Conservation (phyloP, 2,329 filamentous ascomycete species). For the Monascus ruber region DNA sequence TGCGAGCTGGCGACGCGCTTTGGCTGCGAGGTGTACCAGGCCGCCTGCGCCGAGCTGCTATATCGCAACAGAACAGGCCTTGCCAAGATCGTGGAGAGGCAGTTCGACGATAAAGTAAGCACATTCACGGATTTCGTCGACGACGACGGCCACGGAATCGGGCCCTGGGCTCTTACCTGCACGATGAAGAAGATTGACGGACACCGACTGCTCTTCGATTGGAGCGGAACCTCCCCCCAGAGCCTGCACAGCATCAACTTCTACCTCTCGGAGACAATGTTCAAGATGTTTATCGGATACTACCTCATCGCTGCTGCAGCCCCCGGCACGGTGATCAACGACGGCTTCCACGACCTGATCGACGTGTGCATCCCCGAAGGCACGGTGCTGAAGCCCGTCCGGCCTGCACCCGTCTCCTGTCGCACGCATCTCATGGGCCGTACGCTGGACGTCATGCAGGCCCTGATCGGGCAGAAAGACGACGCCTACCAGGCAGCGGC, state of each 20-base stretch:
- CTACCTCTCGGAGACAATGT: constrained; percentile 39
- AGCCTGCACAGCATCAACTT: constrained; percentile 38
- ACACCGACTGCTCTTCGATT: constrained; percentile 37
- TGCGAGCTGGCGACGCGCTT: constrained; percentile 37
- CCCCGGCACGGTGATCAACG: constrained; percentile 39
- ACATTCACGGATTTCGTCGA: constrained; percentile 41
- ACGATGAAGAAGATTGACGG: constrained; percentile 34
- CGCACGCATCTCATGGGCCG: constrained; percentile 39
- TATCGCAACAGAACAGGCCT: constrained; percentile 35
- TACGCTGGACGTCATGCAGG: constrained; percentile 40
- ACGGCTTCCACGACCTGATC: constrained; percentile 41
- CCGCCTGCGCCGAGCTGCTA: constrained; percentile 35
- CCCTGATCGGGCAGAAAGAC: constrained; percentile 39
- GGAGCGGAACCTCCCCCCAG: constrained; percentile 39
- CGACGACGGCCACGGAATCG: constrained; percentile 36
- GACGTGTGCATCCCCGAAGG: constrained; percentile 38
- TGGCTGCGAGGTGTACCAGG: constrained; percentile 34
- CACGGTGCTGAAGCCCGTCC: constrained; percentile 35
- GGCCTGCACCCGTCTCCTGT: constrained; percentile 38
- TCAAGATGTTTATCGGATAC: constrained; percentile 41
- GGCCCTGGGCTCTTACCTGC: constrained; percentile 38
- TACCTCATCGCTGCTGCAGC: constrained; percentile 40
- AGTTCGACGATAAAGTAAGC: constrained; percentile 32
- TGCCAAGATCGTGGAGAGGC: constrained; percentile 35
- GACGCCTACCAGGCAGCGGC: constrained; percentile 37